These are phyloP conservation scores for Blastobotrys capitulatus DNA, from an alignment of 1,139 yeast genomes.

Conservation along the genomic window DNA sequence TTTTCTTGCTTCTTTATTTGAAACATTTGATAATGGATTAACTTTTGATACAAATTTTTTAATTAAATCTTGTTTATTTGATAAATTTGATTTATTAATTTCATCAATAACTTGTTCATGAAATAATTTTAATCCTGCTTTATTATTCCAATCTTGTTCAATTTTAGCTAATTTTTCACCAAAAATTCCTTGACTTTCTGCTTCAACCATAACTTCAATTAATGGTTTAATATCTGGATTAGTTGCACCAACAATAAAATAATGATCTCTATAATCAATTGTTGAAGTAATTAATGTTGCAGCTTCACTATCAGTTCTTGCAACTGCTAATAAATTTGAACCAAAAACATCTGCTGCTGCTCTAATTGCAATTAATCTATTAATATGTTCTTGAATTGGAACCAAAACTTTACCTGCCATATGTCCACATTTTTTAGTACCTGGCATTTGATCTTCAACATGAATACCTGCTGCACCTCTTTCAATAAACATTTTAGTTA, in stretches of 20 bases:
- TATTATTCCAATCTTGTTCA: conserved; percentile 77
- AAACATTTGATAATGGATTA: conserved; percentile 66
- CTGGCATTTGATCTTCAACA: conserved; percentile 98
- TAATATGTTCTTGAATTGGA: conserved; percentile 95
- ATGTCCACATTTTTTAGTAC: conserved; percentile 96
- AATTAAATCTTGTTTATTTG: conserved; percentile 63
- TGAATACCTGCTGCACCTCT: conserved; percentile 99
- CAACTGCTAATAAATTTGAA: conserved; percentile 77
- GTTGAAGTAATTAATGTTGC: conserved; percentile 92
- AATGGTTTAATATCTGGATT: conserved; percentile 74
- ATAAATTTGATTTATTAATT: conserved; percentile 54
- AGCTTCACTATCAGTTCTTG: conserved; percentile 96
- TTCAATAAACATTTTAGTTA: conserved; percentile 94
- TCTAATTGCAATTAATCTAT: conserved; percentile 88
- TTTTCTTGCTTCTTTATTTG: conserved; percentile 75
- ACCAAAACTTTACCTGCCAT: conserved; percentile 98
- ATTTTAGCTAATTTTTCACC: conserved; percentile 67
- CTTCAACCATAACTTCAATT: conserved; percentile 73
- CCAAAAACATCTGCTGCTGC: conserved; percentile 95
- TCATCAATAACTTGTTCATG: conserved; percentile 88
- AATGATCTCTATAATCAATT: conserved; percentile 92
- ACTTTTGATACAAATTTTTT: conserved; percentile 62
- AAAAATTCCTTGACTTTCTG: conserved; percentile 66
- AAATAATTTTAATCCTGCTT: conserved; percentile 84
- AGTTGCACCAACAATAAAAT: conserved; percentile 84